Base-by-base conservation (phyloP, 805 yeast species). In the Pichia gijzeniarum region DNA sequence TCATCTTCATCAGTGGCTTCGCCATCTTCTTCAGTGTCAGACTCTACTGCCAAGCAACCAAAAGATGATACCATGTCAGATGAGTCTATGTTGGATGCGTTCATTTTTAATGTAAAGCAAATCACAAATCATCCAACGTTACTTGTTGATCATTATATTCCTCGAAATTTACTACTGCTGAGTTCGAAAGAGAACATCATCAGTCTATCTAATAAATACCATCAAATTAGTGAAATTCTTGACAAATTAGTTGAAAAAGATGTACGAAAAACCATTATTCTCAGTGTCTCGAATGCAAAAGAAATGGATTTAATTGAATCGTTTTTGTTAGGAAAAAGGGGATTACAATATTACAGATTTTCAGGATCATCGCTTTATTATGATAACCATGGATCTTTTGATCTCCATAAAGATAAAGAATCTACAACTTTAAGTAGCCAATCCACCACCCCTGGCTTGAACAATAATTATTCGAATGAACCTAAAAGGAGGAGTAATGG, bases 241-340 rank as follows among this genome's bases (percentile, higher is more conserved):
- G 73, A 72, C 41, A 46, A 51, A 46, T 64, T 53, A 59, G 63
- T 52, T 55, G 50, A 59, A 46, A 35, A 47, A 18, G 49, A 53
- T 12, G 47, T 48, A 33, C 35, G 48, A 2, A 59, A 54, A 21
- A 60, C 69, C 13, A 53, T 73, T 3, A 58, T 71, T 5, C 68
- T 85, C 10, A 74, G 80, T 3, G 82, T 88, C 0, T 72, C 75
- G 32, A 75, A 71, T 54, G 71, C 81, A 19, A 80, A 82, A 56
- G 93, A 85, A 56, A 60, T 85, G 50, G 95, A 89, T 57, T 65
- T 89, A 38, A 70, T 89, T 6, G 97, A 89, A 61, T 85, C 90
- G 0, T 70, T 83, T 38, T 57, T 88, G 13, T 68, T 84, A n/a
- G 96, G 96, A 2, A 79, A 85, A 55, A 68, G 69, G 32, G 59